Percentiles rank a stretch among this genome's conserved stretches.
These are phyloP conservation scores for Boletellus deceptivus DNA, from an alignment of 1,284 basidiomycete species.

Conservation along the genomic window DNA sequence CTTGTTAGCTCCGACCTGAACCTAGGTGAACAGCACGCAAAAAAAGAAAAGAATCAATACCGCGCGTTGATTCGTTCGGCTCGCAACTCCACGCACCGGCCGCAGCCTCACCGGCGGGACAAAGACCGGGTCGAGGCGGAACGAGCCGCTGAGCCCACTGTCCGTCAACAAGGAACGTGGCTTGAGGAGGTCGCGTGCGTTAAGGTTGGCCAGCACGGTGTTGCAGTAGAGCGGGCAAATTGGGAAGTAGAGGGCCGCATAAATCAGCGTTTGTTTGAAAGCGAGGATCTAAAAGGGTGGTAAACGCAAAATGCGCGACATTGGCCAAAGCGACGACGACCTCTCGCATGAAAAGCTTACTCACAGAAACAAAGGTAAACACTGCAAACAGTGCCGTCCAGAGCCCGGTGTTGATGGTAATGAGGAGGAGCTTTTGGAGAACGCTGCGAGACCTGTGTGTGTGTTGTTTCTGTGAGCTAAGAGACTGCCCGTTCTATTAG, in stretches of 20 bases:
- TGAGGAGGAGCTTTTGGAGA: slow-evolving; percentile 3
- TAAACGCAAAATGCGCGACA: not conserved
- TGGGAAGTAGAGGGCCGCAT: not conserved
- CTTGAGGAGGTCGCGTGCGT: not conserved
- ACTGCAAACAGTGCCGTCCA: slow-evolving; percentile 10
- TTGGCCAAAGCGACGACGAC: not conserved
- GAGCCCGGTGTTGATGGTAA: slow-evolving; percentile 11
- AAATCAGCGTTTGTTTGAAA: not conserved
- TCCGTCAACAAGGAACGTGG: not conserved
- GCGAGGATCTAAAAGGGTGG: not conserved
- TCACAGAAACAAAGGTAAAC: not conserved
- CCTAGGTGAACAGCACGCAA: too few species aligned
- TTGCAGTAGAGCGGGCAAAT: not conserved
- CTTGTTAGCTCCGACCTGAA: not conserved
- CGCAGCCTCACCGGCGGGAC: not conserved
- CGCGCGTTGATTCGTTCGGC: not conserved
- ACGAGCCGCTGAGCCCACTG: not conserved
- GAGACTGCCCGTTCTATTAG: not conserved
- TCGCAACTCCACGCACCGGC: not conserved
- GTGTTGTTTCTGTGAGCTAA: not conserved
- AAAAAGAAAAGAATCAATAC: too few species aligned
- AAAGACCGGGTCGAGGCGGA: not conserved
- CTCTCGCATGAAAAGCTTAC: not conserved
- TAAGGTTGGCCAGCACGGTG: not conserved
- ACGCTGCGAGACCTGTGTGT: not conserved